phyloP scores from a whole-genome alignment of 345 rosid species.

The Rhodamnia rubescens region DNA sequence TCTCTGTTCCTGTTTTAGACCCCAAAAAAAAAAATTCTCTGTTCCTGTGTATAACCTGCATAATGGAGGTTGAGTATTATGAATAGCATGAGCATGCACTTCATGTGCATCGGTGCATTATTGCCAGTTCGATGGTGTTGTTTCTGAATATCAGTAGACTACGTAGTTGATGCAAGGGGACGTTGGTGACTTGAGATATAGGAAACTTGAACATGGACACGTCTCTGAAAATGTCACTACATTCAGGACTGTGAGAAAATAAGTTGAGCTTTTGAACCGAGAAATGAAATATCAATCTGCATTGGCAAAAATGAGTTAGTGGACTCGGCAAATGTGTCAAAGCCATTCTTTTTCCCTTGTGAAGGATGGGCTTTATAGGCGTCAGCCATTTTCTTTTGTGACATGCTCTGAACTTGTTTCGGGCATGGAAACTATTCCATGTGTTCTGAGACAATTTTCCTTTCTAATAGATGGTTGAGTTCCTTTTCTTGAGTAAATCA shows the following conservation, averaged over 20 bases:
- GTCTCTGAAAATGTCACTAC: background rate
- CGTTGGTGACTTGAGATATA: background rate
- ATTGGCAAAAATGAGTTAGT: background rate
- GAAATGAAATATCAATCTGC: background rate
- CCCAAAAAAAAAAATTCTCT: no score
- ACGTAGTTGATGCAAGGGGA: background rate
- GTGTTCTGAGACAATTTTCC: background rate
- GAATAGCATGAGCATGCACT: background rate
- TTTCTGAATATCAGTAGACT: background rate
- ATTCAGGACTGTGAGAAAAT: background rate
- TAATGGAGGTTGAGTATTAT: background rate
- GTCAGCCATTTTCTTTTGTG: background rate
- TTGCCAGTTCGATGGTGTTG: background rate
- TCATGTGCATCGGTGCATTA: background rate
- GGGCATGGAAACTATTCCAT: background rate
- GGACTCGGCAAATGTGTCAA: background rate
- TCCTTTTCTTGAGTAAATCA: background rate
- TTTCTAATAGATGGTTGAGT: background rate
- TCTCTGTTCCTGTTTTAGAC: background rate
- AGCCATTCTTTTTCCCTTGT: background rate
- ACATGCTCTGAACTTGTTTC: background rate
- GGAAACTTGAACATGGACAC: background rate
- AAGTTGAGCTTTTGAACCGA: background rate
- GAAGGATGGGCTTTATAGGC: background rate
- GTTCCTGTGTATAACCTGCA: background rate